Evolutionary conservation across 2,329 filamentous ascomycete genomes (phyloP).

Genomic region (Aspergillus puulaauensis): DNA sequence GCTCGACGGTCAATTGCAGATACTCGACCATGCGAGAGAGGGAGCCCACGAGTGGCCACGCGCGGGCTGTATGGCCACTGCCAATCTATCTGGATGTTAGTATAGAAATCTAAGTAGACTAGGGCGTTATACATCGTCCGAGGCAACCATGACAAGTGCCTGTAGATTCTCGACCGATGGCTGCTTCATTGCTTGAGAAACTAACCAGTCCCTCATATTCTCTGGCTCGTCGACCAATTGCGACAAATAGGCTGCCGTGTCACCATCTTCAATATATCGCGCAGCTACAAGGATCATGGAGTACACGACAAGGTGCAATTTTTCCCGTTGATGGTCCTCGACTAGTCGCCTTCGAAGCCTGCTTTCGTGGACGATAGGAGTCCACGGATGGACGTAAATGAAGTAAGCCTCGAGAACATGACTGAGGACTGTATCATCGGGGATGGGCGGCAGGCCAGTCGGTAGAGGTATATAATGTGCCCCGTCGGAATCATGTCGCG

Average conservation of each 20-base stretch:
- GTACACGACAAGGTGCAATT: constrained; percentile 34
- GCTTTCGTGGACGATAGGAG: constrained; percentile 39
- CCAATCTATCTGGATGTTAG: constrained; percentile 23
- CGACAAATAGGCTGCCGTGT: neutral
- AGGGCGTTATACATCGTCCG: constrained; percentile 32
- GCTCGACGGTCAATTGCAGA: constrained; percentile 36
- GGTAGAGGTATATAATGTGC: neutral
- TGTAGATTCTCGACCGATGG: constrained; percentile 28
- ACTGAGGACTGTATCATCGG: constrained; percentile 21
- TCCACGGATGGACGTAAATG: constrained; percentile 43
- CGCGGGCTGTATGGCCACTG: constrained; percentile 28
- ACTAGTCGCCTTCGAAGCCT: constrained; percentile 26
- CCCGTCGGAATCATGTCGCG: constrained; percentile 1
- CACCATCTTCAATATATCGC: constrained; percentile 26
- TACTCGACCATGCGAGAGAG: constrained; percentile 41
- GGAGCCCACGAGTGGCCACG: constrained; percentile 40
- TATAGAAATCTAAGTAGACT: neutral
- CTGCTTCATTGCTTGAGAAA: constrained; percentile 16
- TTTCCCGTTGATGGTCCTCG: constrained; percentile 19
- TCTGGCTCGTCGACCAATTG: neutral
- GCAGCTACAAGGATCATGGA: constrained; percentile 40
- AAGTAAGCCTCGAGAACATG: constrained; percentile 41
- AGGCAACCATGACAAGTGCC: constrained; percentile 33
- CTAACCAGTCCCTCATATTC: constrained; percentile 10
- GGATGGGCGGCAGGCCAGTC: neutral